Conservation (phyloP, 345 rosid genomes). For the Boechera retrofracta region DNA sequence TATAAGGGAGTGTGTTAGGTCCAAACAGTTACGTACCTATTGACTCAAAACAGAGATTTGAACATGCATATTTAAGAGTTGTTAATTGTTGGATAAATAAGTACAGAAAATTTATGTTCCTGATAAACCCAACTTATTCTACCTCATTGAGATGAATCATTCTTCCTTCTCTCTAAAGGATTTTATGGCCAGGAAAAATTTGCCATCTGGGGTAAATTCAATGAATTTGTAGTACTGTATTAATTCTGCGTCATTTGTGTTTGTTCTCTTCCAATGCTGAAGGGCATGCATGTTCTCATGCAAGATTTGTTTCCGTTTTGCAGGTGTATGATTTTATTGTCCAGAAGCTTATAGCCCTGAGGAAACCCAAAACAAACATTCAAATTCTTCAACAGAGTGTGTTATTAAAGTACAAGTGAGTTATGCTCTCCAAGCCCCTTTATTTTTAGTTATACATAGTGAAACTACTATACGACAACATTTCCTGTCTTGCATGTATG, state of each 20-base stretch:
- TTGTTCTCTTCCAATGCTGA: conserved; percentile 24
- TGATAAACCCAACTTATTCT: background rate
- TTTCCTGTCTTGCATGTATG: conserved; percentile 13
- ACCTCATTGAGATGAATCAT: conserved; percentile 13
- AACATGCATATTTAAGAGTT: background rate
- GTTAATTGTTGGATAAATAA: conserved; percentile 12
- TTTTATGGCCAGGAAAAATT: background rate
- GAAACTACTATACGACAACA: conserved; percentile 18
- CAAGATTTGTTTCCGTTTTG: conserved; percentile 31
- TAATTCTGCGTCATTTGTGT: conserved; percentile 10
- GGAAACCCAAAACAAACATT: conserved; percentile 98
- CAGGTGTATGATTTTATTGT: conserved; percentile 97
- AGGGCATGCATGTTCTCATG: conserved; percentile 28
- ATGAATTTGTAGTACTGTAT: background rate
- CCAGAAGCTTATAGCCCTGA: conserved; percentile 93
- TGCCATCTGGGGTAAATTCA: conserved; percentile 17
- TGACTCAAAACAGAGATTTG: conserved; percentile 8
- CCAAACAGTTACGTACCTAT: conserved; percentile 6
- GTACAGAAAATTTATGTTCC: conserved; percentile 10
- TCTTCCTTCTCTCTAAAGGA: conserved; percentile 28
- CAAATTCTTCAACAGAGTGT: conserved; percentile 99
- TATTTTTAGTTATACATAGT: conserved; percentile 12
- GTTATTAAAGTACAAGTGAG: conserved; percentile 93
- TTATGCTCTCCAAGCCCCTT: conserved; percentile 12
- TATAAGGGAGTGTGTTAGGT: conserved; percentile 21